These are phyloP conservation scores for Chloranthus sessilifolius DNA, from an alignment of 164 flowering plant species.

Conservation along the genomic window DNA sequence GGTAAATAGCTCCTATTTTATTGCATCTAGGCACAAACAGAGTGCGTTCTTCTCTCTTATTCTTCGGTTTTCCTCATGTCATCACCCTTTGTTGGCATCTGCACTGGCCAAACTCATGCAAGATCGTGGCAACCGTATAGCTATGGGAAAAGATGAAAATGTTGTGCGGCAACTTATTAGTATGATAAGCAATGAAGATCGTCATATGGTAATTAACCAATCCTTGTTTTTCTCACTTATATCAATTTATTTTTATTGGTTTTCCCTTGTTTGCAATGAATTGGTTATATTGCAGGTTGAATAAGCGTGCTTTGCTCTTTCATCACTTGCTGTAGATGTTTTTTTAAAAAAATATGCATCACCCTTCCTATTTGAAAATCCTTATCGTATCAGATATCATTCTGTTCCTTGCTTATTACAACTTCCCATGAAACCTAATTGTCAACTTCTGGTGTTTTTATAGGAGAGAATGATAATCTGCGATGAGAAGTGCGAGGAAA, in stretches of 20 bases:
- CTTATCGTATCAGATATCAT: no score
- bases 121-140: constrained; percentile 74
- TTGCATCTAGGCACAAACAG: constrained; percentile 83
- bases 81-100: constrained; percentile 96
- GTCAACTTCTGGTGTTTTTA: no score
- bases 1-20: constrained; percentile 90
- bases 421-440: no score
- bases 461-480: constrained; percentile 94
- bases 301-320: constrained; percentile 91
- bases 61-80: constrained; percentile 98
- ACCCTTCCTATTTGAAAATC: no score
- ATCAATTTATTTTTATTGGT: background rate
- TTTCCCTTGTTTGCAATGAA: background rate
- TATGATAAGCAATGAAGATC: constrained; percentile 95
- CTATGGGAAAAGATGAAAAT: constrained; percentile 97
- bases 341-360: constrained; percentile 81
- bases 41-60: constrained; percentile 98
- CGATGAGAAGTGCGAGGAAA: constrained; percentile 87
- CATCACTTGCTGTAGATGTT: constrained; percentile 87
- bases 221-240: background rate
- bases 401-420: no score
- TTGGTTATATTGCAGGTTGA: constrained; percentile 55
- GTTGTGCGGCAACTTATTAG: constrained; percentile 97
- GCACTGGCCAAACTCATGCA: constrained; percentile 95
- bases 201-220: constrained; percentile 77